phyloP scores from a whole-genome alignment of 2,329 filamentous ascomycete genomes.

The Phialocephala subalpina region DNA sequence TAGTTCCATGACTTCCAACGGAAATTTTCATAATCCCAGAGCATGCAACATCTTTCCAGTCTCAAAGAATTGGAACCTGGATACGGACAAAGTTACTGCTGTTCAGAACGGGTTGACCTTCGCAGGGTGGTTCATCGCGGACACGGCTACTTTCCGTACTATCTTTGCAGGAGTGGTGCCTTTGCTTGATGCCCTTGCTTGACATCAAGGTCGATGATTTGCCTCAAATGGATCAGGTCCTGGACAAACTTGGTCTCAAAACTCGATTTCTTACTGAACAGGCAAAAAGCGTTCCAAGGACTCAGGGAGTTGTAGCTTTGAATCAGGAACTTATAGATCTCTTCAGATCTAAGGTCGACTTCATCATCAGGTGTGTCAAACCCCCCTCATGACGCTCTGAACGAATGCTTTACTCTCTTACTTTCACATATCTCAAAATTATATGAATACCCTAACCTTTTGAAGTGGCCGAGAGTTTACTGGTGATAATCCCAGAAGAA shows the following conservation, averaged over 20 bases:
- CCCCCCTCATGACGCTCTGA: too few relatives aligned
- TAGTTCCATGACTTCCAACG: background rate
- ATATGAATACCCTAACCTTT: too few relatives aligned
- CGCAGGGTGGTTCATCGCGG: slow-evolving; percentile 22
- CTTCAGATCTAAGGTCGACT: slow-evolving; percentile 19
- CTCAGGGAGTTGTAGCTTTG: slow-evolving; percentile 9
- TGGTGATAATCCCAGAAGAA: too few relatives aligned
- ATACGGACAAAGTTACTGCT: slow-evolving; percentile 6
- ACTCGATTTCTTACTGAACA: slow-evolving; percentile 13
- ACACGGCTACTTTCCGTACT: slow-evolving; percentile 15
- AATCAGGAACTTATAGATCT: slow-evolving; percentile 15
- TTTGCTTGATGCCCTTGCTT: slow-evolving; percentile 22
- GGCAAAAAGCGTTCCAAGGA: slow-evolving; percentile 13
- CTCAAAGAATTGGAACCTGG: slow-evolving; percentile 20
- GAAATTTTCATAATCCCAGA: background rate
- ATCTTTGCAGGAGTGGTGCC: slow-evolving; percentile 24
- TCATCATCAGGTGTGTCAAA: slow-evolving; percentile 19
- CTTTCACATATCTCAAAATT: too few relatives aligned
- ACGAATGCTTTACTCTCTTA: too few relatives aligned
- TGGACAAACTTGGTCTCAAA: slow-evolving; percentile 16
- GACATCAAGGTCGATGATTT: slow-evolving; percentile 22
- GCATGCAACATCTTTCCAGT: slow-evolving; percentile 13
- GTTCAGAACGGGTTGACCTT: background rate
- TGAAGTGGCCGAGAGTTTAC: too few relatives aligned
- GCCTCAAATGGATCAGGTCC: slow-evolving; percentile 11